Conservation (phyloP, 768 basidiomycete species). For the Mycena haematopus region DNA sequence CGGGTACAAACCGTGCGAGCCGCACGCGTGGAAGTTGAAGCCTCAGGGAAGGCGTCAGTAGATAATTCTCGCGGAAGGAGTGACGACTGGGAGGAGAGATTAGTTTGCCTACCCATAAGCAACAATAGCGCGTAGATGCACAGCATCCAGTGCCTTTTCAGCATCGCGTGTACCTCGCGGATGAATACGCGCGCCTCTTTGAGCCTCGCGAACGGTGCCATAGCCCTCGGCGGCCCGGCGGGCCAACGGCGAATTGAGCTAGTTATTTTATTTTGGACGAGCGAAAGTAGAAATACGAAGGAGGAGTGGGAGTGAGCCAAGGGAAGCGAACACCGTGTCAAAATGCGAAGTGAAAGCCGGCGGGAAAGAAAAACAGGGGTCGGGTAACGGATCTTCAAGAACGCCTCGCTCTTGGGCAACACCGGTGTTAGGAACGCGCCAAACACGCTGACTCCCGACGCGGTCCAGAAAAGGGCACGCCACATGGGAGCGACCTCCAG, state of each 20-base stretch:
- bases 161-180: conserved; percentile 74
- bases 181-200: conserved; percentile 78
- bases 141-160: conserved; percentile 80
- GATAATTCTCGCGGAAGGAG: too few species aligned
- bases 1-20: conserved; percentile 78
- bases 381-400: conserved; percentile 20
- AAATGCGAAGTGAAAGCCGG: too few species aligned
- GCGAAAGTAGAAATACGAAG: too few species aligned
- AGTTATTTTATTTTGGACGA: too few species aligned
- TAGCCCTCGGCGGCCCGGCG: conserved; percentile 24
- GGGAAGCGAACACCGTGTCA: too few species aligned
- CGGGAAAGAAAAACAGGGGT: too few species aligned
- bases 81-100: too few species aligned
- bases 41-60: conserved; percentile 11
- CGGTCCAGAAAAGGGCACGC: conserved; percentile 86
- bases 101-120: conserved; percentile 72
- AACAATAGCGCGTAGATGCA: conserved; percentile 88
- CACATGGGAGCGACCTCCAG: conserved; percentile 55
- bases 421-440: conserved; percentile 69
- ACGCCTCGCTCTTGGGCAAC: conserved; percentile 77
- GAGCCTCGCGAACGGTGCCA: conserved; percentile 37
- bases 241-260: too few species aligned
- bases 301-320: too few species aligned
- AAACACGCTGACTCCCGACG: conserved; percentile 69
- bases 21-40: conserved; percentile 71